Percentiles rank a stretch among this genome's conserved stretches.
Conservation (phyloP, 495 filamentous ascomycete species). For the Penicillium maclennaniae region DNA sequence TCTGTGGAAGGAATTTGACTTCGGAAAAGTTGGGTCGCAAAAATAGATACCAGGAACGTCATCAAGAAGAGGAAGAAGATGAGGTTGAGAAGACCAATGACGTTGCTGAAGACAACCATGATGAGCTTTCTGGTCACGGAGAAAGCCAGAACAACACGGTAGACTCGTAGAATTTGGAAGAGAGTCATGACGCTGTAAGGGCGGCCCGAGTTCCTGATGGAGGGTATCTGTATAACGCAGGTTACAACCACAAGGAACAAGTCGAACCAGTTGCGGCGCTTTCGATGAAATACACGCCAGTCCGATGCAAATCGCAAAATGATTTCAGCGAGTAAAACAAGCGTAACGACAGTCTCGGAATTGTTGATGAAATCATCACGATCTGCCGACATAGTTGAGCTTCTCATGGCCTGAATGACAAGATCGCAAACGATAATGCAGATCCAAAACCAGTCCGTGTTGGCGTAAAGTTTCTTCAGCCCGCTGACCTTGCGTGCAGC, state of each 20-base stretch:
- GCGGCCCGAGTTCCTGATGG: constrained; percentile 69
- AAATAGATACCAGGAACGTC: constrained; percentile 88
- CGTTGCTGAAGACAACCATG: constrained; percentile 80
- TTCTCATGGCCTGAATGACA: constrained; percentile 69
- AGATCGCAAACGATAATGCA: constrained; percentile 73
- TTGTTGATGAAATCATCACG: constrained; percentile 55
- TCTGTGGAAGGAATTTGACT: constrained; percentile 68
- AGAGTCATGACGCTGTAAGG: constrained; percentile 85
- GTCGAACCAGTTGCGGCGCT: constrained; percentile 72
- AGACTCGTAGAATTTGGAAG: constrained; percentile 90
- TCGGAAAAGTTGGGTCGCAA: constrained; percentile 89
- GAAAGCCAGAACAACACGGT: constrained; percentile 86
- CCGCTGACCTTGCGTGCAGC: constrained; percentile 42
- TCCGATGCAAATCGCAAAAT: constrained; percentile 70
- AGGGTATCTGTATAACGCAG: constrained; percentile 79
- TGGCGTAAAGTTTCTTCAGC: constrained; percentile 67
- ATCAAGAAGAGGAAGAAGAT: constrained; percentile 96
- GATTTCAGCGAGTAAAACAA: constrained; percentile 80
- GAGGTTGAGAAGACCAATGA: constrained; percentile 87
- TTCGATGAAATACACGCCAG: constrained; percentile 73
- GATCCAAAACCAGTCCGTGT: constrained; percentile 76
- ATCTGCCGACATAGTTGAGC: constrained; percentile 60
- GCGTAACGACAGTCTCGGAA: constrained; percentile 73
- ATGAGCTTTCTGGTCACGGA: constrained; percentile 83
- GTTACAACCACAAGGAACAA: constrained; percentile 75